phyloP scores from a whole-genome alignment of 441 rosid species.

The Brassica hybrid region DNA sequence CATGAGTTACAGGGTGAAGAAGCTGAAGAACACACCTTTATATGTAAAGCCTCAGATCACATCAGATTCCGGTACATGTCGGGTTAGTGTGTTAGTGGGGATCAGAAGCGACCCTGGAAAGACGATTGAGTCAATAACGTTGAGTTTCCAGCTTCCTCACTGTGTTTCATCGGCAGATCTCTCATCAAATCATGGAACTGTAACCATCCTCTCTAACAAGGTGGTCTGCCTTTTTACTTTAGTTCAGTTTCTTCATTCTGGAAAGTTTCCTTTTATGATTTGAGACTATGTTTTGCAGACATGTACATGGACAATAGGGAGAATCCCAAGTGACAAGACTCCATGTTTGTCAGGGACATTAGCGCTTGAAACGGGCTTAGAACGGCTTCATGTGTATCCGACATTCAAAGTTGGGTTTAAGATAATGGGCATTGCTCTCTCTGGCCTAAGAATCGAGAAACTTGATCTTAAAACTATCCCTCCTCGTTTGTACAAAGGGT shows the following conservation, averaged over 20 bases:
- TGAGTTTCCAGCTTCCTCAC: conserved; percentile 81
- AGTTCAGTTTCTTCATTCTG: neutral
- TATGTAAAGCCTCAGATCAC: conserved; percentile 92
- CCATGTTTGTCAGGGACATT: conserved; percentile 85
- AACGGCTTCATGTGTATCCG: conserved; percentile 78
- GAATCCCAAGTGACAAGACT: conserved; percentile 82
- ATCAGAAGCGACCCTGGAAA: conserved; percentile 84
- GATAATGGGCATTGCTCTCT: conserved; percentile 89
- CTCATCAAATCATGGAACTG: conserved; percentile 86
- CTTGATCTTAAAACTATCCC: conserved; percentile 72
- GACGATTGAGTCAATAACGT: conserved; percentile 70
- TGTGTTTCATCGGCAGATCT: conserved; percentile 81
- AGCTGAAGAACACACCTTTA: conserved; percentile 79
- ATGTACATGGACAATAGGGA: conserved; percentile 87
- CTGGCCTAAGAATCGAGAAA: conserved; percentile 85
- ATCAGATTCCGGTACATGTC: conserved; percentile 74
- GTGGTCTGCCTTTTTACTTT: conserved; percentile 43
- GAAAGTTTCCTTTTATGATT: neutral
- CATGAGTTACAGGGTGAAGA: conserved; percentile 95
- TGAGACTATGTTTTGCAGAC: conserved; percentile 49
- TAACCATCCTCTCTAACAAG: conserved; percentile 79
- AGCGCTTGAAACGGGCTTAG: conserved; percentile 63
- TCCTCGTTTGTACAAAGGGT: conserved; percentile 91
- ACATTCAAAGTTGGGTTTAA: conserved; percentile 72
- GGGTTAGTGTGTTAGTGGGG: conserved; percentile 79